Evolutionary conservation across 305 asterid genomes (phyloP).

Genomic region (Andrographis paniculata): DNA sequence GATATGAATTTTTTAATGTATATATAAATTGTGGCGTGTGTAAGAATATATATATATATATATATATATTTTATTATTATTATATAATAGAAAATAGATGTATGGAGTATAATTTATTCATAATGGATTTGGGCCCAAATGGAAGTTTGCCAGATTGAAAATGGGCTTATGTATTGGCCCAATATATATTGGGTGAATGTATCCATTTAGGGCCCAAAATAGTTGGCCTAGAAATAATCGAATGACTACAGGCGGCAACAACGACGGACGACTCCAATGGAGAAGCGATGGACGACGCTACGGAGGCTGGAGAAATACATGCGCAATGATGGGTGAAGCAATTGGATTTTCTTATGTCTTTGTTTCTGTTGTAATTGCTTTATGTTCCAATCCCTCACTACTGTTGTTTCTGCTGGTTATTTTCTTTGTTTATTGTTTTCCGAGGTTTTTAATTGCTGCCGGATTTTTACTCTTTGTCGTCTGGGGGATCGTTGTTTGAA

Average conservation of each 20-base stretch:
- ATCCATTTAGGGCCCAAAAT: not conserved
- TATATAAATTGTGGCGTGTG: too few species aligned
- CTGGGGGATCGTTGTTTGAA: too few species aligned
- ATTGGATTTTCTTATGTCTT: not conserved
- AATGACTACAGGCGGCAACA: not conserved
- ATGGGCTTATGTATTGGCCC: not conserved
- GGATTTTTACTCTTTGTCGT: not conserved
- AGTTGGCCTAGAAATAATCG: not conserved
- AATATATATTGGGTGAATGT: not conserved
- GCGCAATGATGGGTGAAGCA: not conserved
- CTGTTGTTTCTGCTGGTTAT: not conserved
- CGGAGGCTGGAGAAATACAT: too few species aligned
- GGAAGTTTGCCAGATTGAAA: not conserved
- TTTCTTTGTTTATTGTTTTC: not conserved
- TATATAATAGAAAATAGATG: too few species aligned
- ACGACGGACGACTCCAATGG: not conserved
- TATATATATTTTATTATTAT: too few species aligned
- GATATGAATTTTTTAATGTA: too few species aligned
- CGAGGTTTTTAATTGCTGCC: not conserved
- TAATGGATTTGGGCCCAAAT: not conserved
- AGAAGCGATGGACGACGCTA: not conserved
- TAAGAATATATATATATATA: too few species aligned
- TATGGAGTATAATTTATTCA: too few species aligned
- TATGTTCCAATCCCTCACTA: not conserved
- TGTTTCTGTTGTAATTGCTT: not conserved